Evolutionary conservation across 768 basidiomycete species (phyloP).

Genomic region (Pleurotus tuoliensis): DNA sequence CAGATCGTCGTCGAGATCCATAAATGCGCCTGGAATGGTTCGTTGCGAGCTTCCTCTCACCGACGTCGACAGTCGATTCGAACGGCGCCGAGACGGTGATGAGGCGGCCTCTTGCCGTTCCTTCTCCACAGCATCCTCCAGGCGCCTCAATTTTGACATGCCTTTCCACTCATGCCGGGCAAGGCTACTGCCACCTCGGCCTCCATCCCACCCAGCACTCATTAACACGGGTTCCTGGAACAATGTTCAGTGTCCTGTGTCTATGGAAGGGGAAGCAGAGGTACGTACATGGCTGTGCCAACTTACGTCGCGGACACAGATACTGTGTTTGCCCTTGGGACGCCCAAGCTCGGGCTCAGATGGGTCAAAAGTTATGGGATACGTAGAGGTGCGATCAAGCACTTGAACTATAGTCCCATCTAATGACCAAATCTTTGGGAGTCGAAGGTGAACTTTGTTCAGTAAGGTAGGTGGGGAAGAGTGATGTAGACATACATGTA

Average conservation of each 20-base stretch:
- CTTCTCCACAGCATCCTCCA: slow-evolving; percentile 79
- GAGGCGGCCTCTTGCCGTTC: slow-evolving; percentile 17
- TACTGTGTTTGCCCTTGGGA: slow-evolving; percentile 23
- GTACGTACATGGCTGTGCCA: slow-evolving; percentile 79
- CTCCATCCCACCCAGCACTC: slow-evolving; percentile 84
- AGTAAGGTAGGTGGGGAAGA: not conserved
- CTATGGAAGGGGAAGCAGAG: not conserved
- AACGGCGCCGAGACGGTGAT: slow-evolving; percentile 18
- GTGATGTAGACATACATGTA: slow-evolving; percentile 57
- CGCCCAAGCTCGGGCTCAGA: slow-evolving; percentile 51
- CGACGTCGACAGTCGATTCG: slow-evolving; percentile 15
- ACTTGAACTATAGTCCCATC: slow-evolving; percentile 85
- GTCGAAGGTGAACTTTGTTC: not conserved
- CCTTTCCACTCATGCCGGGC: slow-evolving; percentile 98
- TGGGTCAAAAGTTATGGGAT: slow-evolving; percentile 71
- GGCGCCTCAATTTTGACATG: slow-evolving; percentile 61
- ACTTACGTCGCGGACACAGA: slow-evolving; percentile 88
- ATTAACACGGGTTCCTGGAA: slow-evolving; percentile 81
- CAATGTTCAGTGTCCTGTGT: too few species aligned
- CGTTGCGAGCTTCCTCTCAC: not conserved
- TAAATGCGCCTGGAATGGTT: not conserved
- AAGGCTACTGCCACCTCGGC: slow-evolving; percentile 63
- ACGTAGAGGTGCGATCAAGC: slow-evolving; percentile 72
- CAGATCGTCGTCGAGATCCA: not conserved
- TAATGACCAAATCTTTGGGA: slow-evolving; percentile 85